Conservation (phyloP, 768 basidiomycete species). For the Calocybe indica region DNA sequence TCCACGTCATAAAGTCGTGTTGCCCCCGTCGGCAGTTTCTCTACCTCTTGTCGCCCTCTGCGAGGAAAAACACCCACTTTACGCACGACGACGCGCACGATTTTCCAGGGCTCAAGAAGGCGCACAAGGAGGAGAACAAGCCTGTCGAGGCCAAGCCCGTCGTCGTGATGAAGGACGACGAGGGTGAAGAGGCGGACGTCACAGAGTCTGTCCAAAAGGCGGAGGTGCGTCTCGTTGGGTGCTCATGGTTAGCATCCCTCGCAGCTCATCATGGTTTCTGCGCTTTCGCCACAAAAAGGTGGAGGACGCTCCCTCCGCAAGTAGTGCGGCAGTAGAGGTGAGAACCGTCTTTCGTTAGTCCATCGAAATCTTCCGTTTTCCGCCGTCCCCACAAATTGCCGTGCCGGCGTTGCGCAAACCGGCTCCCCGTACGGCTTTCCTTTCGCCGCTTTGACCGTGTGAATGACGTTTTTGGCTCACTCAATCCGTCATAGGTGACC, state of each 20-base stretch:
- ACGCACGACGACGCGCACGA: constrained; percentile 32
- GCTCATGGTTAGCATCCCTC: neutral
- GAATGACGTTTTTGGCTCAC: neutral
- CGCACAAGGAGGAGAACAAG: constrained; percentile 9
- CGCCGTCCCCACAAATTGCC: too few relatives aligned
- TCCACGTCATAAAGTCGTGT: constrained; percentile 2
- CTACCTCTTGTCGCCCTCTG: constrained; percentile 35
- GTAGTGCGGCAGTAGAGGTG: too few relatives aligned
- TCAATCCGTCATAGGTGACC: neutral
- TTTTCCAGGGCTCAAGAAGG: constrained; percentile 17
- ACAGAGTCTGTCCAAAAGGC: constrained; percentile 23
- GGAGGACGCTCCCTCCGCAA: constrained; percentile 11
- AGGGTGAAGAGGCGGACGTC: constrained; percentile 33
- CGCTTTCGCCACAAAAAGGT: constrained; percentile 3
- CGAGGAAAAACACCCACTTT: constrained; percentile 24
- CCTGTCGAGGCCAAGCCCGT: constrained; percentile 9
- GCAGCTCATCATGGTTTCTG: neutral
- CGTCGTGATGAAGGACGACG: constrained; percentile 31
- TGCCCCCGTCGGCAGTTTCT: constrained; percentile 22
- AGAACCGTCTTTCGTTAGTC: too few relatives aligned
- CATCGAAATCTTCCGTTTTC: too few relatives aligned
- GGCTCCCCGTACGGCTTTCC: neutral
- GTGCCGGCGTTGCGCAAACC: too few relatives aligned
- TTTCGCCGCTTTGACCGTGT: neutral
- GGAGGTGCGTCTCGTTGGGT: constrained; percentile 18